Base-by-base conservation (phyloP, 2,329 filamentous ascomycete species). In the Penicillium sp. region DNA sequence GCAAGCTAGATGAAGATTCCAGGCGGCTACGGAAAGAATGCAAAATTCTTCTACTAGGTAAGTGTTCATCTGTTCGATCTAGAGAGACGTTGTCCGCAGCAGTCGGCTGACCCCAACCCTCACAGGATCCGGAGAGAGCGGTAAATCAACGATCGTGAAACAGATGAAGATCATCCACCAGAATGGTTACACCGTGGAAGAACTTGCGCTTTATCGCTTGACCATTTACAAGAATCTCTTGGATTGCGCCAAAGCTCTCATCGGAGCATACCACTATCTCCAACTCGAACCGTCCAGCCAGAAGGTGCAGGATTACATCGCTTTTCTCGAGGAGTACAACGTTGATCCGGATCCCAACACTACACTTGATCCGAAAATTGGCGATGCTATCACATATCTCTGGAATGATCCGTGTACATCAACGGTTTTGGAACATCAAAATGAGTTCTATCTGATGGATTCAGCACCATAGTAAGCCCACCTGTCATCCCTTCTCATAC, bases 91-190 rank as follows among this genome's bases (percentile, higher is more conserved):
- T n/a, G 32, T 35, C 40, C 40, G 23, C 19, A 34, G 35, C 6
- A 35, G 27, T 40, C 26, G 45, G 48, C 55, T 57, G 49, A 56
- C 46, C 49, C 40, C 47, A 56, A 41, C 48, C 51, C 54, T 23
- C 47, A 30, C 72, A 97, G 94, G 94, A 62, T 97, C 94, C 62
- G 94, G 94, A 62, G 94, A 99, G 79, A 97, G 93, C 76, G 94
- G 94, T 64, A 99, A 99, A 78, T 97, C 94, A 55, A 99, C 94
- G 9, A 97, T 99, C 67, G 94, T 99, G 65, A 99, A 99, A 77
- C 94, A 99, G 81, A 99, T 99, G 94, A 99, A 97, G 78, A 99
- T 99, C 67, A 97, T 99, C 70, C 94, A 99, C 71, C 88, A 97
- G 68, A 96, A 97, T 77, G 94, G 94, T 57, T 99, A 99, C 76